Conservation (phyloP, 2,329 filamentous ascomycete species). For the Chrysoporthe deuterocubensis region DNA sequence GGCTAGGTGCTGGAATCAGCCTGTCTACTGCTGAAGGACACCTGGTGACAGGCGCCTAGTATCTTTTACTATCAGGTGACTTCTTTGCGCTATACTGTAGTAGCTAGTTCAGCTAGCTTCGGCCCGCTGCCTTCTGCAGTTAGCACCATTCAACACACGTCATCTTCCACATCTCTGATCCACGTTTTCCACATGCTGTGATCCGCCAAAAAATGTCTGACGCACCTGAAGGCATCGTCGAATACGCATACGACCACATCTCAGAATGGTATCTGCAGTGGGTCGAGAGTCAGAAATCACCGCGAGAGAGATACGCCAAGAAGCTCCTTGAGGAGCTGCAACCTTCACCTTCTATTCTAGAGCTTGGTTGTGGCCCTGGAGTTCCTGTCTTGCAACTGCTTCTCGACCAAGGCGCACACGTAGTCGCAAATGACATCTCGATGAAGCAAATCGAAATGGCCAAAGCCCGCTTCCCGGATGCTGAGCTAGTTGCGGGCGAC, state of each 20-base stretch:
- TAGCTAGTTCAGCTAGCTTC: too few species aligned
- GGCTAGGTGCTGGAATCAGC: too few species aligned
- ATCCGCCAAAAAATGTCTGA: neutral
- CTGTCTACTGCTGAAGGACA: too few species aligned
- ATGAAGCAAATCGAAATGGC: slow-evolving; percentile 2
- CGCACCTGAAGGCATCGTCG: neutral
- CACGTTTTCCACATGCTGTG: neutral
- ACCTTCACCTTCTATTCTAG: slow-evolving; percentile 1
- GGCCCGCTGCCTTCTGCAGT: neutral
- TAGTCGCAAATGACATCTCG: slow-evolving; percentile 2
- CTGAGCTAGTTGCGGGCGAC: neutral
- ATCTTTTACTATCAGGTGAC: too few species aligned
- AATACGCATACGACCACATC: neutral
- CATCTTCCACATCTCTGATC: neutral
- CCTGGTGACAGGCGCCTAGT: too few species aligned
- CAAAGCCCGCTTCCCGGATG: neutral
- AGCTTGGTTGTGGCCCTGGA: slow-evolving; percentile 4
- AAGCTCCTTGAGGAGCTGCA: slow-evolving; percentile 6
- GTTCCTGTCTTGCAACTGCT: neutral
- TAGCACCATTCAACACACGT: neutral
- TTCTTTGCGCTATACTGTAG: too few species aligned
- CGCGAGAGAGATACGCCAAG: slow-evolving; percentile 2
- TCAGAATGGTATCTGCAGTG: slow-evolving; percentile 2
- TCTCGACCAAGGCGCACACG: slow-evolving; percentile 1
- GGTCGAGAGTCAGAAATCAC: slow-evolving; percentile 4